Conservation (phyloP, 352 stramenopile species). For the Peronospora belbahrii region DNA sequence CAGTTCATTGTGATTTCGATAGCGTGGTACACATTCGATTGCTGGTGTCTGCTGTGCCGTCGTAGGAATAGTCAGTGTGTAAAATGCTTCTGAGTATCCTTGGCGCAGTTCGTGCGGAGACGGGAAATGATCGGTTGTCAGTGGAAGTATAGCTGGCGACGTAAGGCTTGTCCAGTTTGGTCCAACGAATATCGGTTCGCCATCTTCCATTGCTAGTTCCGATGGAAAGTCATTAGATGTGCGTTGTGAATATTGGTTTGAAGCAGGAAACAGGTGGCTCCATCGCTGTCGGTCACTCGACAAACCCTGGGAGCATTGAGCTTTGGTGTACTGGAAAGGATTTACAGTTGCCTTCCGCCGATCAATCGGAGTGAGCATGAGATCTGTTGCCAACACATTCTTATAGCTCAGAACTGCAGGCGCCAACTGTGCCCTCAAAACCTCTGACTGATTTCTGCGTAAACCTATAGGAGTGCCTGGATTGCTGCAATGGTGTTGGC, state of each 20-base stretch:
- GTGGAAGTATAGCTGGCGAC: constrained; percentile 89
- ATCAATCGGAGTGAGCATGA: constrained; percentile 2
- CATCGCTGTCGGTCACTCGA: constrained; percentile 90
- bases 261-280: constrained; percentile 92
- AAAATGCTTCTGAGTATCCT: constrained; percentile 74
- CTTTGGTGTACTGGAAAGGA: constrained; percentile 44
- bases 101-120: constrained; percentile 53
- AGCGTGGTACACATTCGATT: constrained; percentile 45
- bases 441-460: constrained; percentile 30
- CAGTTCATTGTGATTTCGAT: constrained; percentile 58
- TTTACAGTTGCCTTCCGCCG: constrained; percentile 23
- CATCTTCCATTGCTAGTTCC: constrained; percentile 10
- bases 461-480: constrained; percentile 18
- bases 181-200: constrained; percentile 51
- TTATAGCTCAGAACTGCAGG: constrained; percentile 19
- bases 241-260: constrained; percentile 9
- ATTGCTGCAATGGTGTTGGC: constrained; percentile 19
- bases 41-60: constrained; percentile 19
- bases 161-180: constrained; percentile 96
- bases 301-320: constrained; percentile 26
- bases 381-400: constrained; percentile 12
- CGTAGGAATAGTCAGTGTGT: constrained; percentile 62
- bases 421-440: constrained; percentile 19
- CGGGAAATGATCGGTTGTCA: constrained; percentile 87
- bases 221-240: not conserved